Evolutionary conservation across 768 basidiomycete species (phyloP).

Genomic region (Phlebiopsis flavidoalba): DNA sequence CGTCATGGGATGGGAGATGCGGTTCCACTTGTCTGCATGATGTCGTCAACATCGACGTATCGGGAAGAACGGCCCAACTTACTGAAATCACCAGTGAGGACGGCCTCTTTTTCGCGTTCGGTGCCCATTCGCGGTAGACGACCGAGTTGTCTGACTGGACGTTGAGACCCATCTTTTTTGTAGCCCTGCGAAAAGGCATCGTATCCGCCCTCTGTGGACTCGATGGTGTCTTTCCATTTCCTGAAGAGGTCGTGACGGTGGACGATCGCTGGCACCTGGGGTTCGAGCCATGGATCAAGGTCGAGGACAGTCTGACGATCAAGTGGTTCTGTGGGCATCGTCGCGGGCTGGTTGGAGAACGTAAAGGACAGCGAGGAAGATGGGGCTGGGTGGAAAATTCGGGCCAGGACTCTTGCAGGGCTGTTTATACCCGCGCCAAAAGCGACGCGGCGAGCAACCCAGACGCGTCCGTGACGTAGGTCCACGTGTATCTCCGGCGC

Average conservation of each 20-base stretch:
- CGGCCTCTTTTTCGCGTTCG: conserved; percentile 75
- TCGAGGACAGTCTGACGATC: conserved; percentile 53
- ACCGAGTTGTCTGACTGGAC: conserved; percentile 63
- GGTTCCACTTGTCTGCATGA: conserved; percentile 77
- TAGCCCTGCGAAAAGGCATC: conserved; percentile 79
- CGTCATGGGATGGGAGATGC: conserved; percentile 80
- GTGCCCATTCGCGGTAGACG: conserved; percentile 94
- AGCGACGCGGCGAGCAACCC: conserved; percentile 2
- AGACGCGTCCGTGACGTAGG: conserved; percentile 14
- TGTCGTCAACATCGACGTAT: not conserved
- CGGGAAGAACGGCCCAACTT: conserved; percentile 28
- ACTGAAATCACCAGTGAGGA: conserved; percentile 97
- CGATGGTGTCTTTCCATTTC: conserved; percentile 73
- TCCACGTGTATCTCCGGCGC: conserved; percentile 2
- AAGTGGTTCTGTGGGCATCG: conserved; percentile 27
- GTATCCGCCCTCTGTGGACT: conserved; percentile 77
- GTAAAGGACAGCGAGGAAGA: not conserved
- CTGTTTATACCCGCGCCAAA: conserved; percentile 1
- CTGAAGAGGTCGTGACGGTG: conserved; percentile 64
- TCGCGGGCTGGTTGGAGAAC: not conserved
- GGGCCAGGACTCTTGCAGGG: not conserved
- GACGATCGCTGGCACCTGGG: conserved; percentile 64
- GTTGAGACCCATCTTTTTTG: conserved; percentile 72
- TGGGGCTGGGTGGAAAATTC: not conserved
- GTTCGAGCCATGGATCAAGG: conserved; percentile 70